phyloP scores from a whole-genome alignment of 192 early-diverging fungal species.

The Coemansia sp. region DNA sequence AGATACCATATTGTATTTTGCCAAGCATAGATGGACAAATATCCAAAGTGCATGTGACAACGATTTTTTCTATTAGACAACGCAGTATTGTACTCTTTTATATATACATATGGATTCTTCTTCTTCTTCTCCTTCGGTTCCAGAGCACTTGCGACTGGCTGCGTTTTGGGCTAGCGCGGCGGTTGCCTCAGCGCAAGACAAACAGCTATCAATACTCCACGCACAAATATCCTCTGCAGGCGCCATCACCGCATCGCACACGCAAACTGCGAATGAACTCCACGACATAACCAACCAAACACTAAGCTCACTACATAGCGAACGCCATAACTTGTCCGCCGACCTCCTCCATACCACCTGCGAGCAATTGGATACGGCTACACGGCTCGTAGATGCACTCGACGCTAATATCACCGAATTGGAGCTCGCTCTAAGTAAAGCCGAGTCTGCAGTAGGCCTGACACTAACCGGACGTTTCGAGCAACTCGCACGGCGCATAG shows the following conservation, averaged over 20 bases:
- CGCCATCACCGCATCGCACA: not conserved
- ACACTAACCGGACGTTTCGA: constrained; percentile 22
- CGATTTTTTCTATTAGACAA: no score
- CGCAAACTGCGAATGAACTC: not conserved
- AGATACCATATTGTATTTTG: not conserved
- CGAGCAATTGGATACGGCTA: constrained; percentile 11
- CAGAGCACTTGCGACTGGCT: constrained; percentile 26
- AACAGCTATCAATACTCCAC: constrained; percentile 1
- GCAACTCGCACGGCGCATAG: constrained; percentile 18
- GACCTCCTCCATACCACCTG: not conserved
- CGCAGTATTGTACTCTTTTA: not conserved
- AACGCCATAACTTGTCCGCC: no score
- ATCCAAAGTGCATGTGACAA: no score
- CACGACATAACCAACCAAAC: not conserved
- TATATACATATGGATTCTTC: not conserved
- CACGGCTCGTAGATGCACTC: constrained; percentile 1
- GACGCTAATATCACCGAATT: constrained; percentile 18
- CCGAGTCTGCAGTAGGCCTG: constrained; percentile 35
- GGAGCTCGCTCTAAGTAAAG: constrained; percentile 18
- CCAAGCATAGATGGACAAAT: not conserved
- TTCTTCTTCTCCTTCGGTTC: not conserved
- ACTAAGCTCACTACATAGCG: not conserved
- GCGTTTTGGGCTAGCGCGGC: constrained; percentile 23
- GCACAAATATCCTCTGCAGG: not conserved
- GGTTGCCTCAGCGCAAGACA: constrained; percentile 6